phyloP scores from a whole-genome alignment of 1,284 basidiomycete genomes.

The Wolfiporia cocos region DNA sequence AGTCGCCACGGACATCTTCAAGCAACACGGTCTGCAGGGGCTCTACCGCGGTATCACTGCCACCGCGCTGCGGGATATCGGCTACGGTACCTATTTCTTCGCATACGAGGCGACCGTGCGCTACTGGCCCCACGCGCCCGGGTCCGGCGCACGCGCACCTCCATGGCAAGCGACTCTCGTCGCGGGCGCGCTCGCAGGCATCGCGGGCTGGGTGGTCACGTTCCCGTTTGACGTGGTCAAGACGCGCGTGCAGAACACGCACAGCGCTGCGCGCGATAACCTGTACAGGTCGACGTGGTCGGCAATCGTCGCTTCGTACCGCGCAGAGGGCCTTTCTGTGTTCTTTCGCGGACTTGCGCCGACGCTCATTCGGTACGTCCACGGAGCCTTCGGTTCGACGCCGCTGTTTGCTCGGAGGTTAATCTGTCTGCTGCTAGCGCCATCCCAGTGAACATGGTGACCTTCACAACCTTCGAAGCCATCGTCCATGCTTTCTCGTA shows the following conservation, averaged over 20 bases:
- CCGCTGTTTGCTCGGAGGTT: neutral
- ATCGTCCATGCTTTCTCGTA: conserved; percentile 34
- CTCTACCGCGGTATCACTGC: conserved; percentile 74
- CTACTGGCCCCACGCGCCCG: conserved; percentile 37
- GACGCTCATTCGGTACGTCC: conserved; percentile 68
- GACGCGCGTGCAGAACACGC: conserved; percentile 69
- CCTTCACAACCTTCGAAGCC: conserved; percentile 46
- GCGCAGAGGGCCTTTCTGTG: conserved; percentile 56
- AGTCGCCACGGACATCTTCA: conserved; percentile 50
- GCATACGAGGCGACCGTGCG: conserved; percentile 78
- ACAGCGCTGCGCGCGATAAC: conserved; percentile 48
- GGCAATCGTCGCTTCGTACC: conserved; percentile 57
- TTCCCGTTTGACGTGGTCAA: conserved; percentile 87
- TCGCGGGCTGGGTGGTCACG: conserved; percentile 65
- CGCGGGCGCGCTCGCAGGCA: conserved; percentile 77
- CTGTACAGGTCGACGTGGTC: conserved; percentile 53
- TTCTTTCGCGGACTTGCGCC: conserved; percentile 76
- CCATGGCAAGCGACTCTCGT: conserved; percentile 57
- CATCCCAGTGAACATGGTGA: conserved; percentile 55
- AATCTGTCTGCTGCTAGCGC: conserved; percentile 22
- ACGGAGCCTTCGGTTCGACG: too few species aligned
- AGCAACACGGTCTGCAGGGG: conserved; percentile 51
- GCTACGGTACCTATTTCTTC: conserved; percentile 81
- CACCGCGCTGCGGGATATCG: conserved; percentile 70
- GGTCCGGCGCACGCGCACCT: conserved; percentile 39